phyloP scores from a whole-genome alignment of 768 basidiomycete genomes.

The Cytidiella melzeri region DNA sequence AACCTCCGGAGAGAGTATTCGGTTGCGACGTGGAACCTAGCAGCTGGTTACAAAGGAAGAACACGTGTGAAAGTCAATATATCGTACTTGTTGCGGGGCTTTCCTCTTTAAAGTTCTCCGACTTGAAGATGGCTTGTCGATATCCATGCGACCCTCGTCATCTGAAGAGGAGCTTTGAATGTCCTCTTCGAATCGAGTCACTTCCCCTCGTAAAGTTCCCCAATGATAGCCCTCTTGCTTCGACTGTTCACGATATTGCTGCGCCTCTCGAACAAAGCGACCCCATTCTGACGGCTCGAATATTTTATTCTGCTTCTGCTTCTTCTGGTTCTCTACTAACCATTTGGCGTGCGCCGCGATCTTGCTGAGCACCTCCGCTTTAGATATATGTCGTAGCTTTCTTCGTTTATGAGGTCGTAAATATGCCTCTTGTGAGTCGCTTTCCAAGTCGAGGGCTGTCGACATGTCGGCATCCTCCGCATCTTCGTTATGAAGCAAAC shows the following conservation, averaged over 20 bases:
- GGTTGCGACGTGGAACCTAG: background rate
- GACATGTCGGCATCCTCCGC: no score
- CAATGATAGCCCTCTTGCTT: no score
- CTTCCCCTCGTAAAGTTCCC: no score
- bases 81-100: background rate
- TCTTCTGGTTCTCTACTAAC: constrained; percentile 45
- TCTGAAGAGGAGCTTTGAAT: no score
- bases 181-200: no score
- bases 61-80: background rate
- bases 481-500: background rate
- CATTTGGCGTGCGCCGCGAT: constrained; percentile 56
- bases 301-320: constrained; percentile 19
- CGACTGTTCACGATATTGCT: no score
- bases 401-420: constrained; percentile 31
- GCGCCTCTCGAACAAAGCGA: constrained; percentile 25
- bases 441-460: no score
- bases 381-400: constrained; percentile 39
- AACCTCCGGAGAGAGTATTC: background rate
- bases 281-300: constrained; percentile 45
- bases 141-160: no score
- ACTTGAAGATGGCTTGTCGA: no score
- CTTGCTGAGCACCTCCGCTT: constrained; percentile 41
- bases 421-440: constrained; percentile 18
- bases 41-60: background rate
- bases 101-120: background rate